These are phyloP conservation scores for Cadophora gregata DNA, from an alignment of 2,329 filamentous ascomycete species.

Conservation along the genomic window DNA sequence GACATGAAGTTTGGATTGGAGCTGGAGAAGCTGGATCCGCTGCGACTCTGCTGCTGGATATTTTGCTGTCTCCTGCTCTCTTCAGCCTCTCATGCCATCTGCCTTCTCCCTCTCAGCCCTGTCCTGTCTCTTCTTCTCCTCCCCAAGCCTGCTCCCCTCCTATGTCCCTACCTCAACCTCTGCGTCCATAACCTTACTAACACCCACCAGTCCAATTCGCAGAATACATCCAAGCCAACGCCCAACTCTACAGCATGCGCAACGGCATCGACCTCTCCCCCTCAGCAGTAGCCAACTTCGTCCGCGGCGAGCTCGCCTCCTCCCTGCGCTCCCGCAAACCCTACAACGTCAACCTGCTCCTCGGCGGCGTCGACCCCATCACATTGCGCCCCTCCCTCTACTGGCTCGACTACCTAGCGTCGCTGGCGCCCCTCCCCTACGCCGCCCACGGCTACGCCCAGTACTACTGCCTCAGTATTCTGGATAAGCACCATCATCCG, in stretches of 20 bases:
- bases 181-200: slow-evolving; percentile 19
- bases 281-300: slow-evolving; percentile 87
- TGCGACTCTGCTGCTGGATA: not conserved
- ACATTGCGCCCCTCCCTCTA: slow-evolving; percentile 89
- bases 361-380: slow-evolving; percentile 92
- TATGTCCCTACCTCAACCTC: not conserved
- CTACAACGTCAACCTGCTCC: slow-evolving; percentile 94
- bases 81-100: not conserved
- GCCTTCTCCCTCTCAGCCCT: not conserved
- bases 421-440: slow-evolving; percentile 86
- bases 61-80: not conserved
- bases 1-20: not conserved
- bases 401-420: slow-evolving; percentile 97
- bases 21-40: not conserved
- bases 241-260: slow-evolving; percentile 98
- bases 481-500: slow-evolving; percentile 98
- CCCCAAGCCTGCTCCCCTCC: not conserved
- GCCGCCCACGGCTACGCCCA: slow-evolving; percentile 98
- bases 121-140: not conserved
- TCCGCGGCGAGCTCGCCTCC: slow-evolving; percentile 89
- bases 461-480: slow-evolving; percentile 97
- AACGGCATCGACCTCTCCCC: slow-evolving; percentile 93
- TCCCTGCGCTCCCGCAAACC: slow-evolving; percentile 91
- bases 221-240: slow-evolving; percentile 98
- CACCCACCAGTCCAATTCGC: slow-evolving; percentile 84